A percentile compares a stretch with the other conserved stretches of the same genome.
phyloP scores from a whole-genome alignment of 441 rosid genomes.

The Aquilaria agallochum region DNA sequence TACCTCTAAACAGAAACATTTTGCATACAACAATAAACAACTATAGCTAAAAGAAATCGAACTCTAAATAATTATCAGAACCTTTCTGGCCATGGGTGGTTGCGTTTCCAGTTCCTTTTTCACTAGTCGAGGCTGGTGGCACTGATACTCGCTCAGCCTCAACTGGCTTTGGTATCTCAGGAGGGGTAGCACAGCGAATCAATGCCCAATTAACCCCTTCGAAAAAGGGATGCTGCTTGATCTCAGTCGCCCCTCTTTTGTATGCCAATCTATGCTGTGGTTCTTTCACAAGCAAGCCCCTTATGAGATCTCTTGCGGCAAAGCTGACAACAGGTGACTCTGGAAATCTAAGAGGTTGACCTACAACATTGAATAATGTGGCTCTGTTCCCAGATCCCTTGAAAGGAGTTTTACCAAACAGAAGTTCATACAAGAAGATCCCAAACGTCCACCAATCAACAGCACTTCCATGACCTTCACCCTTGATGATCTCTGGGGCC shows the following conservation, averaged over 20 bases:
- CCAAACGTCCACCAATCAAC: slow-evolving; percentile 99
- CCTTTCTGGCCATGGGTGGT: slow-evolving; percentile 49
- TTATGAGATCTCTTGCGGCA: slow-evolving; percentile 81
- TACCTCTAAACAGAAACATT: slow-evolving; percentile 28
- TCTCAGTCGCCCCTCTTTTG: slow-evolving; percentile 93
- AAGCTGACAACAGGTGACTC: slow-evolving; percentile 84
- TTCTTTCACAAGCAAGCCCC: slow-evolving; percentile 86
- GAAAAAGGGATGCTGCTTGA: slow-evolving; percentile 90
- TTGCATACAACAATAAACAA: slow-evolving; percentile 21
- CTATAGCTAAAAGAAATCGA: slow-evolving; percentile 83
- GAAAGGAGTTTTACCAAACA: slow-evolving; percentile 93
- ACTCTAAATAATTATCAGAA: slow-evolving; percentile 86
- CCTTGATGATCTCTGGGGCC: slow-evolving; percentile 92
- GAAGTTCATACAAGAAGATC: slow-evolving; percentile 76
- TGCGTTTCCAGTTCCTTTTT: slow-evolving; percentile 36
- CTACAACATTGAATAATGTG: slow-evolving; percentile 89
- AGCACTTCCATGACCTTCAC: slow-evolving; percentile 98
- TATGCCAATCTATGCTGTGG: slow-evolving; percentile 79
- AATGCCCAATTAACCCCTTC: slow-evolving; percentile 99
- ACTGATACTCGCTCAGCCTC: slow-evolving; percentile 53
- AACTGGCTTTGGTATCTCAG: slow-evolving; percentile 80
- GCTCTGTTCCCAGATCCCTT: slow-evolving; percentile 93
- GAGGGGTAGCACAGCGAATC: slow-evolving; percentile 91
- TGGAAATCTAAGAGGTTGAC: slow-evolving; percentile 87
- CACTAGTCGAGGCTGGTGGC: slow-evolving; percentile 41